Evolutionary conservation across 768 basidiomycete genomes (phyloP), one percentile per base, ranked within the genome.

Genomic region (Mycena epipterygia): DNA sequence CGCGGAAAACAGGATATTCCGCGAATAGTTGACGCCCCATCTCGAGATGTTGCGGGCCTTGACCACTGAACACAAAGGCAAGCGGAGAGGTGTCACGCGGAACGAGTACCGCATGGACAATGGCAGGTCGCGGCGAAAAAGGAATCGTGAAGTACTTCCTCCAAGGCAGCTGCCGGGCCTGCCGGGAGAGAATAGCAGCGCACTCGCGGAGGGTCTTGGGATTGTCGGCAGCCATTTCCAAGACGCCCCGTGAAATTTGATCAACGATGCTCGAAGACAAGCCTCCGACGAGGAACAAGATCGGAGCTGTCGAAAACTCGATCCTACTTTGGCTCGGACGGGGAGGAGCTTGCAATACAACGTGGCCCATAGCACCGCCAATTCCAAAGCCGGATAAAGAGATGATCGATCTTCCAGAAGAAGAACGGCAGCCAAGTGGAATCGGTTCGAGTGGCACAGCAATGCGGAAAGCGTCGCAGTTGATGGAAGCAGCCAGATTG

Each of bases 21-120:
- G 69, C 42, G 60, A 78, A 80, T 9, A 81, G 70, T 33, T 79
- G 70, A n/a, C 80, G 77, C 2, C 82, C 82, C 79, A 81, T 77
- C 73, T 77, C 37, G 29, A 78, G 68, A 62, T 83, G 75, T 64
- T 83, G 81, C 2, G 80, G 77, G 5, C 81, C 81, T 53, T 82
- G 81, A 9, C 81, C 81, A n/a, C 76, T 75, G 68, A 82, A 80
- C 14, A 80, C 76, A 46, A 78, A 83, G 3, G 78, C 79, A 27
- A 83, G 35, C 0, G 79, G 75, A 70, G 59, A 2, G 63, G 23
- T 0, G 41, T n/a, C 21, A 21, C 56, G 13, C 1, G 75, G 72
- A 25, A 79, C 67, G 3, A 46, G 59, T 0, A 79, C 73, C 4
- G 69, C 64, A 13, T 41, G 13, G 39, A 30, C 21, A 12, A 51